Conservation (phyloP, 768 basidiomycete genomes). For the Pulveroboletus sp. region DNA sequence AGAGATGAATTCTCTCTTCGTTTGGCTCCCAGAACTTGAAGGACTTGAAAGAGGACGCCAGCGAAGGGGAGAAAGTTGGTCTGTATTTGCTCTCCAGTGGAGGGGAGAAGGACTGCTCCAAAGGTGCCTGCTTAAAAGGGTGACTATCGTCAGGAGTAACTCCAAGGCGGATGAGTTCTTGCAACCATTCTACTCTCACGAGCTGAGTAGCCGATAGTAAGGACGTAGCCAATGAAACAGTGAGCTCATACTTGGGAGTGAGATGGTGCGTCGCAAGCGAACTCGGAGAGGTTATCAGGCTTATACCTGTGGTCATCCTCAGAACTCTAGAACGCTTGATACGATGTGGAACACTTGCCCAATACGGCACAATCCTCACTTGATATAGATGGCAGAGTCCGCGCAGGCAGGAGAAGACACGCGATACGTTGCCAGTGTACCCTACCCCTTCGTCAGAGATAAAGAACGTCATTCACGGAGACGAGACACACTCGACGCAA, state of each 20-base stretch:
- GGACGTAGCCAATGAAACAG: slow-evolving; percentile 48
- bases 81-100: slow-evolving; percentile 53
- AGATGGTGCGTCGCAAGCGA: slow-evolving; percentile 62
- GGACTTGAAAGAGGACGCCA: slow-evolving; percentile 45
- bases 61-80: slow-evolving; percentile 50
- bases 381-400: slow-evolving; percentile 35
- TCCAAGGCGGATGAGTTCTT: slow-evolving; percentile 53
- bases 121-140: slow-evolving; percentile 29
- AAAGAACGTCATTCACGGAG: background rate
- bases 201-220: slow-evolving; percentile 54
- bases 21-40: slow-evolving; percentile 64
- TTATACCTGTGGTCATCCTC: slow-evolving; percentile 39
- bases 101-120: slow-evolving; percentile 49
- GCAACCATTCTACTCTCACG: slow-evolving; percentile 65
- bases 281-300: slow-evolving; percentile 42
- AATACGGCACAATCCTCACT: slow-evolving; percentile 45
- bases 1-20: slow-evolving; percentile 54
- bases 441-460: slow-evolving; percentile 27
- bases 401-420: slow-evolving; percentile 40
- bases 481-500: slow-evolving; percentile 40
- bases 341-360: slow-evolving; percentile 38
- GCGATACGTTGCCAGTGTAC: slow-evolving; percentile 49
- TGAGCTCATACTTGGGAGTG: slow-evolving; percentile 45
- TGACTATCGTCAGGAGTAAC: slow-evolving; percentile 31
- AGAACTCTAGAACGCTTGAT: background rate